Evolutionary conservation across 176 grass and related monocot genomes (phyloP), one percentile per base, ranked within the genome.

Genomic region (Metroxylon sagu): DNA sequence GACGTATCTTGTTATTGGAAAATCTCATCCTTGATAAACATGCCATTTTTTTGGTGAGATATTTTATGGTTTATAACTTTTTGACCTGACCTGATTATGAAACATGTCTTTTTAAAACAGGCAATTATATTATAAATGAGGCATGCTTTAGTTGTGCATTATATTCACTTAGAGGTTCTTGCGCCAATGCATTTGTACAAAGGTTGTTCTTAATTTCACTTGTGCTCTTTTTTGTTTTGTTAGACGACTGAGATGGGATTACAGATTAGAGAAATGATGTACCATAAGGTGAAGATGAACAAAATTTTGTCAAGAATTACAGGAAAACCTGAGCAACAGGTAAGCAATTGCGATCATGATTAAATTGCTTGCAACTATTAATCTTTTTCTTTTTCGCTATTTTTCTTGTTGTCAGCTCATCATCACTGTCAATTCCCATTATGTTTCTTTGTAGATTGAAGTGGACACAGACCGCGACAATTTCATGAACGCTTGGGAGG

Each of bases 401-500:
- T 50, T 54, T 25, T 52, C 5, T 48, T 57, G 49, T 31, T 39
- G 25, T 81, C 54, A 39, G 30, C 16, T 59, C 48, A 4, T 68
- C 19, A 77, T 48, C 64, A 50, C 18, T 77, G 64, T 64, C 21
- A 12, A 43, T 2, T 43, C 51, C 50, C 25, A 27, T 26, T 67
- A 6, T 49, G 67, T 54, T 66, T 56, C 5, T 35, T 61, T 91
- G 50, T 75, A 97, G 93, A 80, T 97, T 50, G 75, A 88, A 50
- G 60, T 72, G 30, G 93, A 97, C 62, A 92, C 87, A 5, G 85
- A 80, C 56, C 85, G 87, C 61, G 93, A 97, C 79, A 77, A 85
- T 70, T 97, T 91, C 73, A 97, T 92, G 93, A 87, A 89, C 74
- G 70, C 93, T 68, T 97, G 79, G 87, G 87, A 97, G 75, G 87